Percentiles rank a stretch among this genome's conserved stretches.
phyloP scores from a whole-genome alignment of 1,284 basidiomycete species.

The Ganoderma sinense region DNA sequence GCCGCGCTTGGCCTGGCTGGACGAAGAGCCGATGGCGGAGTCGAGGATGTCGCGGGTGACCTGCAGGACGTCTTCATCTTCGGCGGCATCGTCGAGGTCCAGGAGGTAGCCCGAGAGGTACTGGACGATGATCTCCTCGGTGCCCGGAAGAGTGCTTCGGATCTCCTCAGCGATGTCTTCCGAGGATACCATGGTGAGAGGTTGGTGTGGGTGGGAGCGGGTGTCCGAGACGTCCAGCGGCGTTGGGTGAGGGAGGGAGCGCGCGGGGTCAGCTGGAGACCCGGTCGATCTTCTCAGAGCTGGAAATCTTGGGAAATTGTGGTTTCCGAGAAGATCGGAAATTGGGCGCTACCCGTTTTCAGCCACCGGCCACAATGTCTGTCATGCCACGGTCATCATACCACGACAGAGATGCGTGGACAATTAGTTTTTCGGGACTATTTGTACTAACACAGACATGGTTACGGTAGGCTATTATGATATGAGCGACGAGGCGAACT shows the following conservation, averaged over 20 bases:
- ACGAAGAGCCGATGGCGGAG: slow-evolving; percentile 55
- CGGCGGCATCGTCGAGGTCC: slow-evolving; percentile 93
- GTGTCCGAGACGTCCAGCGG: not conserved
- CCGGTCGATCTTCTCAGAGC: not conserved
- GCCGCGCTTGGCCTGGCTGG: slow-evolving; percentile 30
- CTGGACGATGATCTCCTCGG: slow-evolving; percentile 92
- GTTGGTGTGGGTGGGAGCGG: not conserved
- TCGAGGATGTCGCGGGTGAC: slow-evolving; percentile 81
- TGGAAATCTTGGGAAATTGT: not conserved
- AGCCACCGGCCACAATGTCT: too few species aligned
- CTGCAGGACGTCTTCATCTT: slow-evolving; percentile 88
- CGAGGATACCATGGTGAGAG: slow-evolving; percentile 32
- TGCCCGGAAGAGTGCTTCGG: slow-evolving; percentile 81
- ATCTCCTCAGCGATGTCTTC: slow-evolving; percentile 82
- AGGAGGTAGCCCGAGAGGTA: slow-evolving; percentile 93
- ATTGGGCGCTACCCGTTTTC: not conserved
- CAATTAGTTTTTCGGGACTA: not conserved
- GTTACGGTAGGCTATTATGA: not conserved
- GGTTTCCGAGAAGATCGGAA: not conserved
- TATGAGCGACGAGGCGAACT: too few species aligned
- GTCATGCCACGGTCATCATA: too few species aligned
- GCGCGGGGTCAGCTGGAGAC: not conserved
- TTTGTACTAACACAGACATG: not conserved
- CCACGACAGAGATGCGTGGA: not conserved
- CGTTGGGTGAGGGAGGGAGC: not conserved